A percentile compares a stretch with the other conserved stretches of the same genome.
Evolutionary conservation across 2,329 filamentous ascomycete species (phyloP).

Genomic region (Beauveria sp.): DNA sequence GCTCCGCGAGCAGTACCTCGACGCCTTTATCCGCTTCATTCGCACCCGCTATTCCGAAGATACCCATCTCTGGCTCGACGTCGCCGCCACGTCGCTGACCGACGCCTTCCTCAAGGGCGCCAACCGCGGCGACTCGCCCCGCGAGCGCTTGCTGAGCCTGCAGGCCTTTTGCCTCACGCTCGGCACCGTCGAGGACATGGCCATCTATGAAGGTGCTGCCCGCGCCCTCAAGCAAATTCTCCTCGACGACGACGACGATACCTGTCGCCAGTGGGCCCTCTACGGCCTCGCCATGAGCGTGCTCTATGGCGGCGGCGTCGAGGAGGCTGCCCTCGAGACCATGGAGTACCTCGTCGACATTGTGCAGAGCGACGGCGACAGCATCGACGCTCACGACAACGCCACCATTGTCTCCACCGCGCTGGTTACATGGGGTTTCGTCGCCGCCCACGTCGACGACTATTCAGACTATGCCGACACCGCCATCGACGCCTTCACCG

Average conservation of each 20-base stretch:
- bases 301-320: conserved; percentile 66
- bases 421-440: conserved; percentile 70
- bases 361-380: conserved; percentile 68
- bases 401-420: conserved; percentile 65
- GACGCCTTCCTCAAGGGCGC: conserved; percentile 66
- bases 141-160: conserved; percentile 62
- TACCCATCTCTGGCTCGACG: conserved; percentile 42
- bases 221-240: conserved; percentile 28
- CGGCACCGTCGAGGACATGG: conserved; percentile 55
- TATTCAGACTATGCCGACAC: conserved; percentile 62
- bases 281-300: conserved; percentile 64
- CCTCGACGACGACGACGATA: conserved; percentile 53
- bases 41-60: conserved; percentile 35
- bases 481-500: conserved; percentile 72
- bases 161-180: conserved; percentile 65
- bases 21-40: conserved; percentile 39
- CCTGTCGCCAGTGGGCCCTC: conserved; percentile 61
- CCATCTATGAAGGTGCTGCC: conserved; percentile 24
- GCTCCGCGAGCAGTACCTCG: conserved; percentile 48
- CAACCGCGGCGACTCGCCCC: conserved; percentile 58
- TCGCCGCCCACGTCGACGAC: conserved; percentile 71
- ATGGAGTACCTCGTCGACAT: conserved; percentile 74
- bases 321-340: conserved; percentile 59
- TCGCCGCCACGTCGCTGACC: conserved; percentile 44
- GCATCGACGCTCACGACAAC: conserved; percentile 63